Evolutionary conservation across 495 filamentous ascomycete genomes (phyloP).

Genomic region (Glonium stellatum): DNA sequence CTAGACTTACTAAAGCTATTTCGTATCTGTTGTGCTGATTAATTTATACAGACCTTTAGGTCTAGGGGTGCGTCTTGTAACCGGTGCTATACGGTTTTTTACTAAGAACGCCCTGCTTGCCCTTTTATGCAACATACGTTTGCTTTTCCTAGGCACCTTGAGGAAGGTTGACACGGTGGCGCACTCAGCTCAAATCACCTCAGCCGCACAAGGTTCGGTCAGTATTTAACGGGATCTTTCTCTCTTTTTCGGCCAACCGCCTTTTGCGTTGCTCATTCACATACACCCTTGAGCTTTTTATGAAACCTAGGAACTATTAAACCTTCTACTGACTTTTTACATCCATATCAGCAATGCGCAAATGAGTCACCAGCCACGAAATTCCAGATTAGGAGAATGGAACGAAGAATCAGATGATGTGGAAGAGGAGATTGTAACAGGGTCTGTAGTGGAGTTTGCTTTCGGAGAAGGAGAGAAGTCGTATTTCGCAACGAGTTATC

Average conservation of each 20-base stretch:
- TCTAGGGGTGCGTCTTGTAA: background rate
- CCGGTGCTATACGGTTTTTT: background rate
- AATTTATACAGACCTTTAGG: background rate
- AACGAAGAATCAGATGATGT: background rate
- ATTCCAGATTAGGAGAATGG: background rate
- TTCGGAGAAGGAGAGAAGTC: background rate
- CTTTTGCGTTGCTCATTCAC: background rate
- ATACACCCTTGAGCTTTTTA: background rate
- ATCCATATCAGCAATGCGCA: background rate
- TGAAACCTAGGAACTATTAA: background rate
- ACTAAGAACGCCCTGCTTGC: background rate
- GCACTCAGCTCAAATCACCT: background rate
- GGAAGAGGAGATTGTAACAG: background rate
- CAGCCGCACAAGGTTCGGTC: background rate
- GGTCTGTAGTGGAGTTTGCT: background rate
- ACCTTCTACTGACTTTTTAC: background rate
- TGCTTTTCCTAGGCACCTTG: background rate
- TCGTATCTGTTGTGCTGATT: background rate
- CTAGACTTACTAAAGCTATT: background rate
- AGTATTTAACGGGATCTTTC: background rate
- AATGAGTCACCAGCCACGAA: background rate
- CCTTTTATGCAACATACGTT: background rate
- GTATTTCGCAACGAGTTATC: background rate
- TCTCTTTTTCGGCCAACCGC: background rate
- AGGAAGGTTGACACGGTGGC: background rate